Base-by-base conservation (phyloP, 495 filamentous ascomycete genomes). In the Talaromyces ruber region DNA sequence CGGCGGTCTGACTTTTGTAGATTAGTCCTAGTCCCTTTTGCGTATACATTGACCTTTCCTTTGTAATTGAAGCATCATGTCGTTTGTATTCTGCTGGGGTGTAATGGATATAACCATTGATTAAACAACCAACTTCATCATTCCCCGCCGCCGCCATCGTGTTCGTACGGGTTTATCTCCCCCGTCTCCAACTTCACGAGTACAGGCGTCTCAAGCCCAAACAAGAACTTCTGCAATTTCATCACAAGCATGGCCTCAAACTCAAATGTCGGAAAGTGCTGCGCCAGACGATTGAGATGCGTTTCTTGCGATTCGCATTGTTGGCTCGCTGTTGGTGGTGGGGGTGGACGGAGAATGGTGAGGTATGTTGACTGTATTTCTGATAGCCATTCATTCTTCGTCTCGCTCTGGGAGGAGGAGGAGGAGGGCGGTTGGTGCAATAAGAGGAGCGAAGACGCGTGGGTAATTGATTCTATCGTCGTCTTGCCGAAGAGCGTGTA, bases 121-220 rank as follows among this genome's bases (percentile, higher is more conserved):
- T 18, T n/a, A n/a, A n/a, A n/a, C n/a, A n/a, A n/a, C n/a, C n/a
- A n/a, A n/a, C n/a, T 54, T 4, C 47, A 54, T 54, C 21, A 25
- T 54, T 14, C 12, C 26, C 26, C 26, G 7, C 4, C 51, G 16
- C 18, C 50, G n/a, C 11, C 4, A 3, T 47, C 9, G 5, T 47
- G 4, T 1, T 18, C 5, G 21, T 53, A 53, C 6, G 22, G 3
- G 9, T 57, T 34, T 29, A 57, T 30, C 28, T 57, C 54, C 6
- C 79, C 79, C 8, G 67, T 71, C 62, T 83, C 81, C 1, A 82
- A 64, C 37, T 83, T 78, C 1, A 74, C 53, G 6, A 82, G 67
- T 8, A 80, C 57, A 1, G 81, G 81, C 8, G 64, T 60, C 14
- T 76, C 68, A 25, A 81, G 67, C 6, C 61, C 64, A 1, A 63